Evolutionary conservation across 2,329 filamentous ascomycete species (phyloP).

Genomic region (Fusarium sp.): DNA sequence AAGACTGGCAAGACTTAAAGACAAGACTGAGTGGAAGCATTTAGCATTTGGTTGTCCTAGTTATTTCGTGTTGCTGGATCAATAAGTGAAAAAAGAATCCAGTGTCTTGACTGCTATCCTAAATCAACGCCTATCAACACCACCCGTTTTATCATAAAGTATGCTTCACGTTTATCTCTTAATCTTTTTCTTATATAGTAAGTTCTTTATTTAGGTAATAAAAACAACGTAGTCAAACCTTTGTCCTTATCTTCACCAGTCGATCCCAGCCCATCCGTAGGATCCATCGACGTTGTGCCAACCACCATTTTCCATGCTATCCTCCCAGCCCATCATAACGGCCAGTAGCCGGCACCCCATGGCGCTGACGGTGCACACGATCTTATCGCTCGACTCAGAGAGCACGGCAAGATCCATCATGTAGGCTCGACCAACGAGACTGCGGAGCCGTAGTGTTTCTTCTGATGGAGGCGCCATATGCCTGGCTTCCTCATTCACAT

Average conservation of each 20-base stretch:
- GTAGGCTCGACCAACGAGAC: conserved; percentile 84
- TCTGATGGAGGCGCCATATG: conserved; percentile 56
- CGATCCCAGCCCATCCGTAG: conserved; percentile 70
- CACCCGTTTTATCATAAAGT: conserved; percentile 22
- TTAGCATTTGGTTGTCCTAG: background rate
- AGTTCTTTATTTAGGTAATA: background rate
- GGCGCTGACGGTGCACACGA: conserved; percentile 83
- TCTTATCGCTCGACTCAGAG: conserved; percentile 73
- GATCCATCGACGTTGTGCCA: conserved; percentile 87
- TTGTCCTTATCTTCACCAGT: conserved; percentile 48
- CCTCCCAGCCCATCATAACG: conserved; percentile 90
- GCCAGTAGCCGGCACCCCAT: conserved; percentile 80
- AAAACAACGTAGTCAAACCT: background rate
- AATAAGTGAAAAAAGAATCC: conserved; percentile 10
- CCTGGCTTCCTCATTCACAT: conserved; percentile 46
- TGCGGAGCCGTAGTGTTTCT: conserved; percentile 75
- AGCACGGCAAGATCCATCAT: conserved; percentile 84
- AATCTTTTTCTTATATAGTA: background rate
- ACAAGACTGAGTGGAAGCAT: background rate
- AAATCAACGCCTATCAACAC: conserved; percentile 42
- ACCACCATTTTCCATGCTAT: conserved; percentile 67
- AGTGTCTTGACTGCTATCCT: conserved; percentile 31
- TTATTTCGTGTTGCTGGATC: background rate
- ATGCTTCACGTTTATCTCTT: conserved; percentile 14
- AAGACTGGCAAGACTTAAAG: background rate